Evolutionary conservation across 2,329 filamentous ascomycete species (phyloP).

Genomic region (Colletotrichum sp.): DNA sequence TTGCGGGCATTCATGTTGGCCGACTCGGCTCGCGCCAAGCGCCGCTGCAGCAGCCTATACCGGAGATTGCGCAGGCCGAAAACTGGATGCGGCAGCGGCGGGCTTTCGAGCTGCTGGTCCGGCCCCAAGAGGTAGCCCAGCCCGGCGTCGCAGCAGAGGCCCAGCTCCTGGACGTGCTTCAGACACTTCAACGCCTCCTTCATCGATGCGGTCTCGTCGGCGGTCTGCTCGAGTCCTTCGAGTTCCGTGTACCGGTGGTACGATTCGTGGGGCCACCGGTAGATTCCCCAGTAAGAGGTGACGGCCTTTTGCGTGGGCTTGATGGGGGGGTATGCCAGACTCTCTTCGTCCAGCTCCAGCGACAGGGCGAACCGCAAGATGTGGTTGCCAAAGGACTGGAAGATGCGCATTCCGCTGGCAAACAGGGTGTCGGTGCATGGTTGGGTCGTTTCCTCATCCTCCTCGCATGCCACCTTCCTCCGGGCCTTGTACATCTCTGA

Average conservation of each 20-base stretch:
- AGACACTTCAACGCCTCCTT: conserved; percentile 64
- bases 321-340: conserved; percentile 53
- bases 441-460: neutral
- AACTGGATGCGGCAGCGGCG: conserved; percentile 38
- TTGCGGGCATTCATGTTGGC: conserved; percentile 24
- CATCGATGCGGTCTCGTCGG: conserved; percentile 68
- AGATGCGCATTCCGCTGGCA: conserved; percentile 62
- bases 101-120: conserved; percentile 55
- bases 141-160: conserved; percentile 69
- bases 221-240: conserved; percentile 64
- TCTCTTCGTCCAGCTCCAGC: conserved; percentile 67
- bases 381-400: conserved; percentile 63
- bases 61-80: conserved; percentile 29
- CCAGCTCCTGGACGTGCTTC: conserved; percentile 63
- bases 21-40: neutral
- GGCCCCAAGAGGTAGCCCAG: conserved; percentile 71
- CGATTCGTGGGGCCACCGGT: conserved; percentile 65
- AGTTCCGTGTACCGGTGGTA: conserved; percentile 66
- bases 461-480: neutral
- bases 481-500: conserved; percentile 61
- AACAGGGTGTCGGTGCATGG: conserved; percentile 29
- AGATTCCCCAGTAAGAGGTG: conserved; percentile 67
- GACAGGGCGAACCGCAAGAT: conserved; percentile 71
- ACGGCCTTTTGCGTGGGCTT: conserved; percentile 61
- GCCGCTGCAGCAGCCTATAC: conserved; percentile 17